Evolutionary conservation across 257 asterid species (phyloP).

Genomic region (Henckelia pumila): DNA sequence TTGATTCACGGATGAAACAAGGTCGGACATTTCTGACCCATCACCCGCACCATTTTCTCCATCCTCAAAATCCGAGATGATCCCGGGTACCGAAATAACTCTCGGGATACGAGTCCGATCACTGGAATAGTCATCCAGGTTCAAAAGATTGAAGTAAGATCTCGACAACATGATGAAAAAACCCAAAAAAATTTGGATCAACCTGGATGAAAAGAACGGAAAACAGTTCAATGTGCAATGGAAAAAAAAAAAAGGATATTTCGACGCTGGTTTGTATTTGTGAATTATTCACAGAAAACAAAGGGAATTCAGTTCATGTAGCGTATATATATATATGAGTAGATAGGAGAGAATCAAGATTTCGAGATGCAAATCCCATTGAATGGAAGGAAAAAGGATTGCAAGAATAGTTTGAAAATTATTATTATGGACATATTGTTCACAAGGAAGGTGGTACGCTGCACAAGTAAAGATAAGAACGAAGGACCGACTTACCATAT

Average conservation of each 20-base stretch:
- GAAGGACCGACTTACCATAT: conserved; percentile 58
- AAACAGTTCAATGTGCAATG: conserved; percentile 13
- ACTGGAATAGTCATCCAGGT: conserved; percentile 57
- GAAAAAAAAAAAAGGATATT: not conserved
- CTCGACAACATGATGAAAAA: conserved; percentile 59
- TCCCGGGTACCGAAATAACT: conserved; percentile 66
- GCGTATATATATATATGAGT: not conserved
- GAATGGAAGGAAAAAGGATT: not conserved
- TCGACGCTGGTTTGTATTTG: not conserved
- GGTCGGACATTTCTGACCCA: conserved; percentile 32
- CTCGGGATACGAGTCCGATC: conserved; percentile 70
- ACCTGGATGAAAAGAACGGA: not conserved
- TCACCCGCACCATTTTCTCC: conserved; percentile 18
- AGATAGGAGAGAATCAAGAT: not conserved
- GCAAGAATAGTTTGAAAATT: not conserved
- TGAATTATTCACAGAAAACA: not conserved
- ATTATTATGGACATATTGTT: not conserved
- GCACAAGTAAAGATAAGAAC: conserved; percentile 54
- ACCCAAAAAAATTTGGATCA: conserved; percentile 8
- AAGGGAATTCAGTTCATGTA: not conserved
- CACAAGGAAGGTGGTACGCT: conserved; percentile 28
- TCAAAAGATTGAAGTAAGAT: conserved; percentile 73
- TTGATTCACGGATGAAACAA: conserved; percentile 33
- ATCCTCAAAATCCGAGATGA: conserved; percentile 60
- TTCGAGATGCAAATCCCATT: not conserved